Evolutionary conservation across 2,329 filamentous ascomycete genomes (phyloP), one percentile per base, ranked within the genome.

Genomic region (Hymenoscyphus infarciens): DNA sequence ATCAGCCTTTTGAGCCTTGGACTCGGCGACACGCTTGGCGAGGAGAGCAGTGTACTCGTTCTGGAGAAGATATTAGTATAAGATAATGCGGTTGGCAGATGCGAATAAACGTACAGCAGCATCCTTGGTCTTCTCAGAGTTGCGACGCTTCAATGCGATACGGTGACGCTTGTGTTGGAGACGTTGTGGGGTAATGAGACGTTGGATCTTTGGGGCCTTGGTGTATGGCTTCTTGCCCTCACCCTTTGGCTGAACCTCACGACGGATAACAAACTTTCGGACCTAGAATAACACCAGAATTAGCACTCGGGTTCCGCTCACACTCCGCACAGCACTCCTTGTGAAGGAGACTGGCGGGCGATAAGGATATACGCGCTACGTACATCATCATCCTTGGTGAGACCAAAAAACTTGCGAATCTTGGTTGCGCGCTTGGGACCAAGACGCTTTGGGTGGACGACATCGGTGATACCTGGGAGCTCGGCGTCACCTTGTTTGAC

Each of bases 311-410:
- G 29, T 33, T 56, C 54, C 72, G 33, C 83, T 85, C 83, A 85
- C 82, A 81, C 83, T 86, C 83, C 85, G 83, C 77, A 69, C 63
- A 66, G 63, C 63, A 63, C 62, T 61, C 57, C 39, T 39, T 56
- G 42, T 54, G 29, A 63, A 59, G 57, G 56, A 68, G 65, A 66
- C 61, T 84, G 84, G 84, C 82, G 91, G 88, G 89, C 83, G 85
- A 90, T 85, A 86, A 88, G 81, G 81, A 81, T 78, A 77, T 81
- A 80, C 78, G 78, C 76, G 31, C 35, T 79, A 92, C 91, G 87
- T 90, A 98, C 94, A 91, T 99, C 95, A 87, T 99, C 95, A 89
- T 98, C 93, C 93, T 98, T 98, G 91, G 89, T 94, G 87, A 99
- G 91, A 85, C 92, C 89, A 86, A 98, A 99, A 90, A 99, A 99